Conservation (phyloP, 2,329 filamentous ascomycete genomes). For the Cladophialophora immunda region DNA sequence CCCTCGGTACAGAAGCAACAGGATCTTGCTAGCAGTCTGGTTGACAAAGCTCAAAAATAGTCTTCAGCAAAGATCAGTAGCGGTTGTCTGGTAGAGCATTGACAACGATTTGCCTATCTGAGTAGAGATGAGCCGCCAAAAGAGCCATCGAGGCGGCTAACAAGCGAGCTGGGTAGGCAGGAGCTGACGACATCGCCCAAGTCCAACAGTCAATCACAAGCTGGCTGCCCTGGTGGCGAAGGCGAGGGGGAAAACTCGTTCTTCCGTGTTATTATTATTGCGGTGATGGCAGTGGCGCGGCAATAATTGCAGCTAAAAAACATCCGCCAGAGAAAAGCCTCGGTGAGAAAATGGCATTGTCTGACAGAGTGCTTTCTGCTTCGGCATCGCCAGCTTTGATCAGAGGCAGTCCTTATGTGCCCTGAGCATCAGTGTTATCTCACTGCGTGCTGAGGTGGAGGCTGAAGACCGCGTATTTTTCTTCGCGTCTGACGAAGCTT, state of each 20-base stretch:
- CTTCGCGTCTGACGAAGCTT: neutral
- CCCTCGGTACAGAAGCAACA: neutral
- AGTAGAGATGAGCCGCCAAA: too few relatives aligned
- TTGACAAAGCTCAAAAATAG: neutral
- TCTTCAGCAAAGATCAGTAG: neutral
- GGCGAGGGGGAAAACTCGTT: neutral
- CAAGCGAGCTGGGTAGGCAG: neutral
- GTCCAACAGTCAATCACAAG: neutral
- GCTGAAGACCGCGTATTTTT: neutral
- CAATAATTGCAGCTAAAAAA: slow-evolving; percentile 1
- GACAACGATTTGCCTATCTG: too few relatives aligned
- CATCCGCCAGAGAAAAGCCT: neutral
- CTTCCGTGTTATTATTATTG: neutral
- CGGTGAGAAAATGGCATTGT: neutral
- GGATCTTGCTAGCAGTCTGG: neutral
- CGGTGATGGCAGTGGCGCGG: slow-evolving; percentile 8
- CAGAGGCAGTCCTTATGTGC: neutral
- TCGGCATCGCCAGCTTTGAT: neutral
- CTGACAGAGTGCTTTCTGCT: neutral
- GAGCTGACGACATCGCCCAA: neutral
- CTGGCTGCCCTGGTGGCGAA: neutral
- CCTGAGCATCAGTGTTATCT: neutral
- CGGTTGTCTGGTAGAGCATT: neutral
- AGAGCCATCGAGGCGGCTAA: neutral
- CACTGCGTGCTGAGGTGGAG: too few relatives aligned